These are phyloP conservation scores for Capronia americana DNA, from an alignment of 2,329 filamentous ascomycete species.

Conservation along the genomic window DNA sequence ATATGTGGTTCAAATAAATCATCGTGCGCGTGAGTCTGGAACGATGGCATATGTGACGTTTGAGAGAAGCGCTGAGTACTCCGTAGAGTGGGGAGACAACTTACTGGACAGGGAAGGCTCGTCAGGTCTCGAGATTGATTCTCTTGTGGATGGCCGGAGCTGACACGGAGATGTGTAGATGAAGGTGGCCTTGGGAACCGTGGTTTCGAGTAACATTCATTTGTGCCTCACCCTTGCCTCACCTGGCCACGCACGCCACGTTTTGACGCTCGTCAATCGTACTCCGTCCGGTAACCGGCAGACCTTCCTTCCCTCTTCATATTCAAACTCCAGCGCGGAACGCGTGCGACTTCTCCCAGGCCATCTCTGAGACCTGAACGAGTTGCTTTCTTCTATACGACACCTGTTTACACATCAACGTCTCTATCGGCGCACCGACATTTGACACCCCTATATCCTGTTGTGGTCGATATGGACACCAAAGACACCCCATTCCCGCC, in stretches of 20 bases:
- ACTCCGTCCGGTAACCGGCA: not conserved
- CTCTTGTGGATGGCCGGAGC: not conserved
- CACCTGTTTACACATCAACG: not conserved
- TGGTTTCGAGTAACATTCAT: not conserved
- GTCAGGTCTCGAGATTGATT: not conserved
- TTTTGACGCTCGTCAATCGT: not conserved
- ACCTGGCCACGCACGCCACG: too few relatives aligned
- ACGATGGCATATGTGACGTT: not conserved
- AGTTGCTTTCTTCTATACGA: not conserved
- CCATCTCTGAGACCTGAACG: not conserved
- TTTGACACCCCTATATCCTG: not conserved
- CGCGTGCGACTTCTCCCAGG: not conserved
- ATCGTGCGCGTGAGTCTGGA: not conserved
- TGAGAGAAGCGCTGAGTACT: not conserved
- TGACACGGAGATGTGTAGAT: not conserved
- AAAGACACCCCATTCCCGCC: slow-evolving; percentile 38
- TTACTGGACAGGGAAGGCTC: not conserved
- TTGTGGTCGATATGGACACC: slow-evolving; percentile 32
- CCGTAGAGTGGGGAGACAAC: not conserved
- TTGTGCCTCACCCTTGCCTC: not conserved
- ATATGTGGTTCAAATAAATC: not conserved
- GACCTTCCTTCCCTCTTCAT: not conserved
- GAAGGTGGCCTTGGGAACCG: not conserved
- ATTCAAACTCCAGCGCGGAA: not conserved
- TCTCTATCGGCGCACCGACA: not conserved